These are phyloP conservation scores for Alternaria brassicicola DNA, from an alignment of 2,329 filamentous ascomycete species.

Conservation along the genomic window DNA sequence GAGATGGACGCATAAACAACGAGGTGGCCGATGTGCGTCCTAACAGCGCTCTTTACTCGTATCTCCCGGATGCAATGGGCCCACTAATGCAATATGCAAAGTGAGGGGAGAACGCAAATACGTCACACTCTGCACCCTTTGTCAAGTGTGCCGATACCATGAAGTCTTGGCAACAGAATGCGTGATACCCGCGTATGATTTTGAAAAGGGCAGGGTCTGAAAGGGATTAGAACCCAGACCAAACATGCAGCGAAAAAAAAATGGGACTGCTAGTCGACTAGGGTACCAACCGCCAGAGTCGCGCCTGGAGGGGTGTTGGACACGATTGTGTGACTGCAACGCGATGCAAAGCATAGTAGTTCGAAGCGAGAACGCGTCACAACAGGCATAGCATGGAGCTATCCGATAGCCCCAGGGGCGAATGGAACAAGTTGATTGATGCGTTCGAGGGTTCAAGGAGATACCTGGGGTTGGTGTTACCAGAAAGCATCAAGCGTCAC, in stretches of 20 bases:
- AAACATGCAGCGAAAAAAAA: slow-evolving; percentile 32
- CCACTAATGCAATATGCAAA: slow-evolving; percentile 44
- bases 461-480: slow-evolving; percentile 47
- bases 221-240: slow-evolving; percentile 37
- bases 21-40: slow-evolving; percentile 36
- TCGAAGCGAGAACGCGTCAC: slow-evolving; percentile 40
- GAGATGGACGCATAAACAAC: slow-evolving; percentile 42
- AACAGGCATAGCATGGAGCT: slow-evolving; percentile 43
- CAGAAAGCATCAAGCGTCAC: slow-evolving; percentile 31
- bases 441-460: slow-evolving; percentile 41
- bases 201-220: slow-evolving; percentile 19
- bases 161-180: slow-evolving; percentile 38
- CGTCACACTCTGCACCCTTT: slow-evolving; percentile 42
- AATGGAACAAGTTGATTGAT: slow-evolving; percentile 42
- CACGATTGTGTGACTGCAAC: slow-evolving; percentile 45
- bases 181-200: slow-evolving; percentile 25
- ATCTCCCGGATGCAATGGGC: slow-evolving; percentile 35
- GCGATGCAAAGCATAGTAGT: slow-evolving; percentile 43
- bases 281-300: slow-evolving; percentile 44
- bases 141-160: slow-evolving; percentile 36
- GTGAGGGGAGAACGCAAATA: slow-evolving; percentile 37
- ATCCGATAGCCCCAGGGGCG: slow-evolving; percentile 31
- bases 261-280: slow-evolving; percentile 33
- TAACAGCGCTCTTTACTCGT: slow-evolving; percentile 26
- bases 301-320: slow-evolving; percentile 45